Evolutionary conservation across 192 early-diverging fungal genomes (phyloP), one percentile per base, ranked within the genome.

Genomic region (Jimgerdemannia flammicorona): DNA sequence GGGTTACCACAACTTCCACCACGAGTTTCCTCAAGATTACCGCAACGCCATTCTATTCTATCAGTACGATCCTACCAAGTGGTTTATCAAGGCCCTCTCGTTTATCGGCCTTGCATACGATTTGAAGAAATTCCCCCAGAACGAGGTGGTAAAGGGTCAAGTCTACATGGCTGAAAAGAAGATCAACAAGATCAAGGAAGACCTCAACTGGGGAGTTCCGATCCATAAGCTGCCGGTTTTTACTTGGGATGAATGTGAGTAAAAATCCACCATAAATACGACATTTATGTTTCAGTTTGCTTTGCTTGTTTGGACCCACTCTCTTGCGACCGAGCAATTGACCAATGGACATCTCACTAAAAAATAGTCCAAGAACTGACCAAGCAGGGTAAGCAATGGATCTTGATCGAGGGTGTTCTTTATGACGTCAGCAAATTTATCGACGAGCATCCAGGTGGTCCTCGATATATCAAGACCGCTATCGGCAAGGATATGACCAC

Each of bases 1-100:
- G 77, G 93, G 93, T 18, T 93, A 94, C 81, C 93, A 95, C 87
- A 95, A 95, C 84, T 93, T 92, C 84, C 94, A 95, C 77, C 94
- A 95, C 80, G 88, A 94, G 82, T 95, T 94, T 84, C 94, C 94
- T 67, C 87, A 90, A 74, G 94, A 95, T 82, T 95, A 93, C 83
- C 90, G 94, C 68, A 95, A 95, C 72, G 94, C 92, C 42, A 93
- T 94, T 76, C 76, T 78, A 66, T 89, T 88, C 75, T 90, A 87
- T 72, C 91, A 94, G 82, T 94, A 93, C 74, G 93, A 95, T 72
- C 93, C 93, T 20, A 93, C 93, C 77, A 95, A 94, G 83, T 95
- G 94, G 94, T 73, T 95, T 39, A 94, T 95, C 68, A 84, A 79
- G 43, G 3, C 80, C 65, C 80, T 82, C 71, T 84, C 90, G 18